A percentile compares a stretch with the other conserved stretches of the same genome.
phyloP scores from a whole-genome alignment of 331 rosid genomes.

The Stylosanthes scabra region DNA sequence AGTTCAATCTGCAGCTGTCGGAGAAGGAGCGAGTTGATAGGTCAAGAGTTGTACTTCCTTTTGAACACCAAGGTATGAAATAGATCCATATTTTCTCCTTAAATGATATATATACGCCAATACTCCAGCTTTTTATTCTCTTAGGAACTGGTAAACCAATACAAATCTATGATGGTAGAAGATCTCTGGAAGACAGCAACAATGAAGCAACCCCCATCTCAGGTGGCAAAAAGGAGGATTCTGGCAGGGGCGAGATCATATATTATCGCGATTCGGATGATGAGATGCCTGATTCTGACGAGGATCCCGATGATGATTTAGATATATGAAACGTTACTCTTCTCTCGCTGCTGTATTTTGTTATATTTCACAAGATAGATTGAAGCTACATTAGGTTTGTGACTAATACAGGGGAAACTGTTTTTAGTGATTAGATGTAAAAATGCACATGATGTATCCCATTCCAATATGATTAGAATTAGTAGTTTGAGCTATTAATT shows the following conservation, averaged over 20 bases:
- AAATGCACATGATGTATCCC: constrained; percentile 23
- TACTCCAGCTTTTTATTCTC: constrained; percentile 24
- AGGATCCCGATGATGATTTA: constrained; percentile 97
- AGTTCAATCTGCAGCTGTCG: constrained; percentile 84
- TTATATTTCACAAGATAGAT: background rate
- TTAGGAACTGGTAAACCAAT: constrained; percentile 79
- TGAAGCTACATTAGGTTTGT: constrained; percentile 27
- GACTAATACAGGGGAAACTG: background rate
- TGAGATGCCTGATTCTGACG: constrained; percentile 98
- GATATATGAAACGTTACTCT: constrained; percentile 59
- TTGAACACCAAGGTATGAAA: constrained; percentile 88
- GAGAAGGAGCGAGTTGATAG: constrained; percentile 90
- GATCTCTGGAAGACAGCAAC: constrained; percentile 56
- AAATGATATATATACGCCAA: background rate
- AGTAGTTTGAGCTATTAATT: too few relatives aligned
- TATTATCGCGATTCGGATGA: constrained; percentile 93
- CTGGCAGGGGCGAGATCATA: constrained; percentile 85
- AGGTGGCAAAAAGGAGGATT: constrained; percentile 49
- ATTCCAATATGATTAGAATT: too few relatives aligned
- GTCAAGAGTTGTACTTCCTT: constrained; percentile 92
- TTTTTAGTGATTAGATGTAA: constrained; percentile 3
- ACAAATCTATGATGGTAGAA: constrained; percentile 89
- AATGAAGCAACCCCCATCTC: constrained; percentile 46
- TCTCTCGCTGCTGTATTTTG: constrained; percentile 3
- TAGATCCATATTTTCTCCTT: constrained; percentile 21